Evolutionary conservation across 2,329 filamentous ascomycete genomes (phyloP).

Genomic region (Phialophora macrospora): DNA sequence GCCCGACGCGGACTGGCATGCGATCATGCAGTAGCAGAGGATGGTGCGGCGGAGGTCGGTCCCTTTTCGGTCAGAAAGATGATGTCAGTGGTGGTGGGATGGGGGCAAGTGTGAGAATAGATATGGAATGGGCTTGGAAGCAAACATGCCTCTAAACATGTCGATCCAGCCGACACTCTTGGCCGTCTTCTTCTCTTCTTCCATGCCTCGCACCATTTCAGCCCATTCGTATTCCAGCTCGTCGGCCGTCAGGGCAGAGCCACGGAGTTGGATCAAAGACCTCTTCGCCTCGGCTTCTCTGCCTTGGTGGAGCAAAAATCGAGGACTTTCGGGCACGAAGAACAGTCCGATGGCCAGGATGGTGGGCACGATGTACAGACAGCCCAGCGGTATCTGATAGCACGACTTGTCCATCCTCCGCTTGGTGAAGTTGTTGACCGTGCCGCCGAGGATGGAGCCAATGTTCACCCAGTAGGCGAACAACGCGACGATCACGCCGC

Average conservation of each 20-base stretch:
- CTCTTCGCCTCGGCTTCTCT: constrained; percentile 28
- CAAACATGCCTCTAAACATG: constrained; percentile 30
- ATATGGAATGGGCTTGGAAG: background rate
- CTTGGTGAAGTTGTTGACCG: constrained; percentile 41
- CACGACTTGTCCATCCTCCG: constrained; percentile 42
- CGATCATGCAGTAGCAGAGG: constrained; percentile 57
- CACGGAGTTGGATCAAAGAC: constrained; percentile 18
- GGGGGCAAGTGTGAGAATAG: background rate
- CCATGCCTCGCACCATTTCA: constrained; percentile 31
- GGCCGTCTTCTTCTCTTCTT: constrained; percentile 32
- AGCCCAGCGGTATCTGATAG: constrained; percentile 40
- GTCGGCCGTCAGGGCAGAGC: constrained; percentile 11
- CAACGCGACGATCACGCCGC: constrained; percentile 56
- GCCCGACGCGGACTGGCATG: constrained; percentile 52
- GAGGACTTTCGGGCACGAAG: constrained; percentile 42
- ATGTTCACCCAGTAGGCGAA: constrained; percentile 45
- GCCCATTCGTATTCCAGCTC: constrained; percentile 34
- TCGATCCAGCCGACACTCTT: constrained; percentile 30
- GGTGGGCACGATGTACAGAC: constrained; percentile 39
- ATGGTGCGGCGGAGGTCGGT: constrained; percentile 56
- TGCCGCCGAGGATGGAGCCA: constrained; percentile 33
- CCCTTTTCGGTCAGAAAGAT: constrained; percentile 40
- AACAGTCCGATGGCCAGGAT: constrained; percentile 39
- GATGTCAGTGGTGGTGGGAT: background rate
- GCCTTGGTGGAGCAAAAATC: constrained; percentile 40